These are phyloP conservation scores for Aspergillus ochraceus DNA, from an alignment of 2,329 filamentous ascomycete species.

Conservation along the genomic window DNA sequence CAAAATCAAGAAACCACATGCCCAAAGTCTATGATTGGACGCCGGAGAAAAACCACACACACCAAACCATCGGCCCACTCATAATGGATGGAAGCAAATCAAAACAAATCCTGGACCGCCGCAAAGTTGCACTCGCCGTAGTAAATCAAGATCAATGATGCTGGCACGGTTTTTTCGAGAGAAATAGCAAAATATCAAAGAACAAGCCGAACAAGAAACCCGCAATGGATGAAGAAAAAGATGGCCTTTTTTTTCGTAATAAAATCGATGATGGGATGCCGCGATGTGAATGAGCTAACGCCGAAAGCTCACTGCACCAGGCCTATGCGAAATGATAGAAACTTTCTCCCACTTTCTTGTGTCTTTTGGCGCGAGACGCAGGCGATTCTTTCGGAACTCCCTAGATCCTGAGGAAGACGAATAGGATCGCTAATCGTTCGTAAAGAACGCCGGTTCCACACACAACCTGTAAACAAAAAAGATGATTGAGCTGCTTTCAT, in stretches of 20 bases:
- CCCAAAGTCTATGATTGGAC: slow-evolving; percentile 45
- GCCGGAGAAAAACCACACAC: slow-evolving; percentile 39
- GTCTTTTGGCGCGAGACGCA: background rate
- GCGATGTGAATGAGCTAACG: background rate
- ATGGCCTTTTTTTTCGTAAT: slow-evolving; percentile 4
- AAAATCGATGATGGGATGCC: background rate
- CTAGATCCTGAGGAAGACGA: background rate
- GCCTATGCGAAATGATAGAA: background rate
- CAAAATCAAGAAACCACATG: slow-evolving; percentile 32
- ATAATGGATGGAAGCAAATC: slow-evolving; percentile 29
- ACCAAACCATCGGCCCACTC: slow-evolving; percentile 37
- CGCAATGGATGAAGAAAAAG: slow-evolving; percentile 1
- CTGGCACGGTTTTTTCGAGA: slow-evolving; percentile 21
- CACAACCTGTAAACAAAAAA: slow-evolving; percentile 7
- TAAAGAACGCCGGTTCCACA: background rate
- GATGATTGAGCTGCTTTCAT: slow-evolving; percentile 13
- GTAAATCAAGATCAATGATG: slow-evolving; percentile 22
- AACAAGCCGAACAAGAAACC: slow-evolving; percentile 12
- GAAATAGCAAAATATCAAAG: slow-evolving; percentile 5
- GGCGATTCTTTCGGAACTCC: background rate
- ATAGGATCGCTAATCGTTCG: background rate
- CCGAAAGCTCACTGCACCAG: background rate
- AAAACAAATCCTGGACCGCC: slow-evolving; percentile 28
- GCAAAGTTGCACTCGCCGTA: slow-evolving; percentile 32
- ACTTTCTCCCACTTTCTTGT: background rate